These are phyloP conservation scores for Vitis hybrid DNA, from an alignment of 177 flowering plant species.

Conservation along the genomic window DNA sequence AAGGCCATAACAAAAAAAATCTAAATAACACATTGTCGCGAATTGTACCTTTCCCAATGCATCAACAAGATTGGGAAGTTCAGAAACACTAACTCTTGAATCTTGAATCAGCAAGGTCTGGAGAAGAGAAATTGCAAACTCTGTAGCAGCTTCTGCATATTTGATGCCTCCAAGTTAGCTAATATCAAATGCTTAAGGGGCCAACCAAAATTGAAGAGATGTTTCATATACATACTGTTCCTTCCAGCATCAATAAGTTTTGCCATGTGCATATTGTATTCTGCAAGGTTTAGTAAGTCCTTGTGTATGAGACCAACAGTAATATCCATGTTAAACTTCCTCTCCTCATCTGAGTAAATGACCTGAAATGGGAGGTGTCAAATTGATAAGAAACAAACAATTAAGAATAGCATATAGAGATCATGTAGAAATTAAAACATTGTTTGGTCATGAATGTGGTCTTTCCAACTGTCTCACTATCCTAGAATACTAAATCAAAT, in stretches of 20 bases:
- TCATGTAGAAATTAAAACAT: too few species aligned
- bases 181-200: background rate
- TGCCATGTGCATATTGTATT: conserved; percentile 60
- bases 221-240: conserved; percentile 41
- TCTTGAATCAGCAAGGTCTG: conserved; percentile 51
- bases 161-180: conserved; percentile 3
- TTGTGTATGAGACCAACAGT: conserved; percentile 58
- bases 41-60: conserved; percentile 48
- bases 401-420: too few species aligned
- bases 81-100: conserved; percentile 39
- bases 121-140: conserved; percentile 55
- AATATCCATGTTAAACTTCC: conserved; percentile 64
- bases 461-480: too few species aligned
- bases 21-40: background rate
- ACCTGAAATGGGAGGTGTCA: conserved; percentile 28
- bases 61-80: conserved; percentile 59
- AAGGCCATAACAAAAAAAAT: background rate
- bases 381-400: too few species aligned
- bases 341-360: conserved; percentile 62
- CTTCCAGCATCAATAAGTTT: conserved; percentile 70
- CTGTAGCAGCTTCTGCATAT: conserved; percentile 65
- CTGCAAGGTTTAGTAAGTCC: conserved; percentile 58
- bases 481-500: too few species aligned
- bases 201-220: background rate
- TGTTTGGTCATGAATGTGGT: too few species aligned